A percentile compares a stretch with the other conserved stretches of the same genome.
These are phyloP conservation scores for Apophysomyces sp. DNA, from an alignment of 371 early-diverging fungal genomes.

Conservation along the genomic window DNA sequence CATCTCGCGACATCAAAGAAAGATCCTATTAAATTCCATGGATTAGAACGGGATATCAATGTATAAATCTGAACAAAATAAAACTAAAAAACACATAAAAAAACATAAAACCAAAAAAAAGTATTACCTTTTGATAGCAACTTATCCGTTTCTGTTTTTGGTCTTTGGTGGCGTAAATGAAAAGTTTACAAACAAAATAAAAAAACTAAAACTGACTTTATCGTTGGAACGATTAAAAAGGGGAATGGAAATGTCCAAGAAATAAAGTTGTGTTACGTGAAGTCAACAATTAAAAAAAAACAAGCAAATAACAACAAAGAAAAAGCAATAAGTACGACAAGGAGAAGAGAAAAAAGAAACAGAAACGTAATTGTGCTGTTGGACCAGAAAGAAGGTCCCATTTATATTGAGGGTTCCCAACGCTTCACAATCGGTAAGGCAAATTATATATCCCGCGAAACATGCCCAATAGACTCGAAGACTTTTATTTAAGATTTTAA, in stretches of 20 bases:
- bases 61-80: too few relatives aligned
- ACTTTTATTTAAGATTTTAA: not conserved
- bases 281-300: not conserved
- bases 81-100: too few relatives aligned
- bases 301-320: not conserved
- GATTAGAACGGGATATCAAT: not conserved
- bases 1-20: not conserved
- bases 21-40: not conserved
- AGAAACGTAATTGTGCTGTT: not conserved
- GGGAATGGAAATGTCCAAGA: not conserved
- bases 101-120: not conserved
- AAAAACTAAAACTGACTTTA: not conserved
- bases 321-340: not conserved
- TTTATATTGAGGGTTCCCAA: not conserved
- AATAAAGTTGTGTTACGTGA: conserved; percentile 2
- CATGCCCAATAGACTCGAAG: conserved; percentile 22
- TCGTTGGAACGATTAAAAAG: not conserved
- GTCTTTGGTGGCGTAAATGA: not conserved
- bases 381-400: not conserved
- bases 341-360: not conserved
- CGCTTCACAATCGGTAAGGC: conserved; percentile 6
- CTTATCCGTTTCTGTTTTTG: not conserved
- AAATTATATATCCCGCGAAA: conserved; percentile 21
- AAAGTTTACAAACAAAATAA: not conserved
- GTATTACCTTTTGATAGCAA: not conserved